A percentile compares a stretch with the other conserved stretches of the same genome.
phyloP scores from a whole-genome alignment of 1,284 basidiomycete genomes.

The Sporisorium graminicola region DNA sequence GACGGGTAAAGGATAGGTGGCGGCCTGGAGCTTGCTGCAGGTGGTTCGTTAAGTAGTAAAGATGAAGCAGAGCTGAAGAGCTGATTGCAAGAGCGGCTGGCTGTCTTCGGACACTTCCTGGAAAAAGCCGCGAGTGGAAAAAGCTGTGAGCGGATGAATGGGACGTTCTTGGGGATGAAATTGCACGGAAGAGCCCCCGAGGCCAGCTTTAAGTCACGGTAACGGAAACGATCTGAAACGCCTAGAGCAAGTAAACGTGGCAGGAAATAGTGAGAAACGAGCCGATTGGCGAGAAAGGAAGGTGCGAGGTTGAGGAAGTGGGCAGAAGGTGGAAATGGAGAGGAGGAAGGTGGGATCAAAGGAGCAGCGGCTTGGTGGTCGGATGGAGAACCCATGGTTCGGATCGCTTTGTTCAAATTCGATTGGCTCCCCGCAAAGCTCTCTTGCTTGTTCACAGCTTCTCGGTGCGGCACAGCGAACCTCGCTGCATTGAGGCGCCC shows the following conservation, averaged over 20 bases:
- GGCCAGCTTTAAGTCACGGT: not conserved
- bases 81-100: not conserved
- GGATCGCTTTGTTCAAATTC: not conserved
- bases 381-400: not conserved
- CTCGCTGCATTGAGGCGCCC: too few relatives aligned
- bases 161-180: not conserved
- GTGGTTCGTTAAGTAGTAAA: not conserved
- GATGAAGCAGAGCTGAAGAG: not conserved
- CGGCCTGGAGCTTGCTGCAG: not conserved
- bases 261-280: too few relatives aligned
- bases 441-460: not conserved
- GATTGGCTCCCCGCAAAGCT: not conserved
- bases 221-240: not conserved
- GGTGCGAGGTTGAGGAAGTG: not conserved
- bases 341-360: not conserved
- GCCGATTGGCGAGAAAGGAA: not conserved
- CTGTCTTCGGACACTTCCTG: conserved; percentile 2
- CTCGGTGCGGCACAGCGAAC: not conserved
- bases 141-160: too few relatives aligned
- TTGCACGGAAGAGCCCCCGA: not conserved
- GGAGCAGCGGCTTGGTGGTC: not conserved
- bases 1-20: not conserved
- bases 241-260: not conserved
- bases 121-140: not conserved
- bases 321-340: not conserved